A percentile compares a stretch with the other conserved stretches of the same genome.
phyloP scores from a whole-genome alignment of 1,139 yeast genomes.

The Kodamaea arcana region DNA sequence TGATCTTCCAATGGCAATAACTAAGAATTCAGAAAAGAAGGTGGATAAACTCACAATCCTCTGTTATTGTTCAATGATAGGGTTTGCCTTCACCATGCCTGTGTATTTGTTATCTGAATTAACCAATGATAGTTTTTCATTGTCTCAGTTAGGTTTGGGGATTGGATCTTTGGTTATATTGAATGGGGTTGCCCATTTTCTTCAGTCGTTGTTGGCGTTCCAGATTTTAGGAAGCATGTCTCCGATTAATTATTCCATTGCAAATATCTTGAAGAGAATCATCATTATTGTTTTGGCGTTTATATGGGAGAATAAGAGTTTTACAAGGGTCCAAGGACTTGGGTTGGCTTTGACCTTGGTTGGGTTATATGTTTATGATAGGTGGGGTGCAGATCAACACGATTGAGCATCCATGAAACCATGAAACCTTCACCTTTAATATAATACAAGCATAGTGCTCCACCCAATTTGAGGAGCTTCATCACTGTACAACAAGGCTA shows the following conservation, averaged over 20 bases:
- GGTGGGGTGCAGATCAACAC: slow-evolving; percentile 52
- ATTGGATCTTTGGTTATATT: slow-evolving; percentile 38
- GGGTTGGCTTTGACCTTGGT: slow-evolving; percentile 68
- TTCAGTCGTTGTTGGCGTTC: slow-evolving; percentile 84
- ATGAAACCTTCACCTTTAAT: too few relatives aligned
- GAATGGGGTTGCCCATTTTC: slow-evolving; percentile 78
- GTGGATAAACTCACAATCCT: slow-evolving; percentile 80
- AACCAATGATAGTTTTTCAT: slow-evolving; percentile 27
- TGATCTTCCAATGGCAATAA: slow-evolving; percentile 4
- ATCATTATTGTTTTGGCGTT: slow-evolving; percentile 80
- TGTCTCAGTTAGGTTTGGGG: slow-evolving; percentile 29
- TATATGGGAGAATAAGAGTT: slow-evolving; percentile 66
- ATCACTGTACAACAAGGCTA: too few relatives aligned
- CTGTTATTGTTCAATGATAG: slow-evolving; percentile 78
- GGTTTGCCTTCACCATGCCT: slow-evolving; percentile 75
- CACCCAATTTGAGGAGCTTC: too few relatives aligned
- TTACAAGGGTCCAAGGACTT: slow-evolving; percentile 51
- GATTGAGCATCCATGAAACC: slow-evolving; percentile 1
- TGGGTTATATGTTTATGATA: slow-evolving; percentile 68
- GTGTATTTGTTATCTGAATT: slow-evolving; percentile 70
- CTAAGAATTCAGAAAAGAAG: slow-evolving; percentile 22
- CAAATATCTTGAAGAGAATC: slow-evolving; percentile 82
- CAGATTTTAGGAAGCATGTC: slow-evolving; percentile 81
- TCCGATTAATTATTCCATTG: slow-evolving; percentile 89
- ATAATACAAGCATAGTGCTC: too few relatives aligned